Conservation (phyloP, 1,284 basidiomycete species). For the Microbotryum scabiosae region DNA sequence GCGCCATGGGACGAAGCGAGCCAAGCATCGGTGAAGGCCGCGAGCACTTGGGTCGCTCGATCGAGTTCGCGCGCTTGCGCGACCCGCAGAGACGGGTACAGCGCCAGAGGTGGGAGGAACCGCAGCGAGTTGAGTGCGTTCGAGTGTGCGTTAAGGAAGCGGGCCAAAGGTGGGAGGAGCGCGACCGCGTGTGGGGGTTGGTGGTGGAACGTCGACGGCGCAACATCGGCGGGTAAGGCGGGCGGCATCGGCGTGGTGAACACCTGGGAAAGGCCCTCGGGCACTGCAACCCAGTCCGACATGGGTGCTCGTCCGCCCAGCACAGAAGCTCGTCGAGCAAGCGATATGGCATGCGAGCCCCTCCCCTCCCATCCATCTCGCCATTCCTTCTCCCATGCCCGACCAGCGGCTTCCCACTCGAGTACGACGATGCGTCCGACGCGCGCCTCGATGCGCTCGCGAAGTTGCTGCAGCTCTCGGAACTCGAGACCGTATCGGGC, state of each 20-base stretch:
- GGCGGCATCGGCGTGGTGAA: constrained; percentile 21
- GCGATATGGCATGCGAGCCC: constrained; percentile 16
- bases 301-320: constrained; percentile 36
- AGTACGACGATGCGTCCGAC: constrained; percentile 54
- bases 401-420: constrained; percentile 23
- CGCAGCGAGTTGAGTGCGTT: constrained; percentile 70
- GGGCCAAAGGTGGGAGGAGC: constrained; percentile 67
- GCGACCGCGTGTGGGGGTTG: constrained; percentile 58
- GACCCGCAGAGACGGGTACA: constrained; percentile 33
- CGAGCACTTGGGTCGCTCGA: constrained; percentile 26
- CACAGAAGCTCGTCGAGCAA: constrained; percentile 34
- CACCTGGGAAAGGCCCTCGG: constrained; percentile 34
- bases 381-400: constrained; percentile 30
- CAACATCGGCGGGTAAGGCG: not conserved
- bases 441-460: constrained; percentile 53
- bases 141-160: constrained; percentile 64
- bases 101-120: constrained; percentile 60
- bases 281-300: constrained; percentile 41
- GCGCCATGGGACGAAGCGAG: constrained; percentile 1
- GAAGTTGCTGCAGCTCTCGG: constrained; percentile 32
- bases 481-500: constrained; percentile 85
- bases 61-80: constrained; percentile 23
- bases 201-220: constrained; percentile 16
- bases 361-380: constrained; percentile 21
- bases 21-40: constrained; percentile 31